These are phyloP conservation scores for Picea glauca DNA, from an alignment of 75 land plant species.

Conservation along the genomic window DNA sequence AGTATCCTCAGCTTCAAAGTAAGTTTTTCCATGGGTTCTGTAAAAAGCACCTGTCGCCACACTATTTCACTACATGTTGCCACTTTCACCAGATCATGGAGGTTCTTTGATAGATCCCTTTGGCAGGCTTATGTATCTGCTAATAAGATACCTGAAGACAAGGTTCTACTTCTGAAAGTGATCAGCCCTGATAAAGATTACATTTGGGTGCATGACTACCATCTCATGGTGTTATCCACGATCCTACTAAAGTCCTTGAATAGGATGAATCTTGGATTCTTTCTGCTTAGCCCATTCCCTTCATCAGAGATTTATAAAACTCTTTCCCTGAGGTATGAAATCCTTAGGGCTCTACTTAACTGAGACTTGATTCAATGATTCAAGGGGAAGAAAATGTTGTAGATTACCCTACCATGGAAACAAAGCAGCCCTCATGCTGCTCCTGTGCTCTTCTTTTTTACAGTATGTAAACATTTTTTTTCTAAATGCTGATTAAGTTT, in stretches of 20 bases:
- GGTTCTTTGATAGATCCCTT: conserved; percentile 66
- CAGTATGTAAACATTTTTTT: too few relatives aligned
- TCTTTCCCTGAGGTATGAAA: conserved; percentile 76
- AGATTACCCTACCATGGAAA: too few relatives aligned
- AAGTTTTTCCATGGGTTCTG: conserved; percentile 85
- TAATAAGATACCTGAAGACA: conserved; percentile 69
- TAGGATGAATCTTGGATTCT: conserved; percentile 57
- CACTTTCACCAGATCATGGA: conserved; percentile 72
- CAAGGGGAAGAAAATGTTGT: conserved; percentile 43
- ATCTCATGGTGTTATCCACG: conserved; percentile 79
- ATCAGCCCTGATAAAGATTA: conserved; percentile 54
- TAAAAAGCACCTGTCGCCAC: conserved; percentile 93
- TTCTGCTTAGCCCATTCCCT: conserved; percentile 55
- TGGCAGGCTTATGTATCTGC: conserved; percentile 82
- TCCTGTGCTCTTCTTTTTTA: too few relatives aligned
- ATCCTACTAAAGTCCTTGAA: conserved; percentile 59
- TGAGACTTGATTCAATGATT: conserved; percentile 68
- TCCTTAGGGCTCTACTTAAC: conserved; percentile 60
- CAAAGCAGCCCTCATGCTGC: too few relatives aligned
- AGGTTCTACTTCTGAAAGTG: conserved; percentile 73
- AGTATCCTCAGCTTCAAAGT: conserved; percentile 48
- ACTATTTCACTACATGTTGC: conserved; percentile 90
- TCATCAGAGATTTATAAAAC: conserved; percentile 80
- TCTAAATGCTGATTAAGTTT: too few relatives aligned
- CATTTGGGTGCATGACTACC: conserved; percentile 74